phyloP scores from a whole-genome alignment of 1,284 basidiomycete species.

The Tranzscheliella williamsii region DNA sequence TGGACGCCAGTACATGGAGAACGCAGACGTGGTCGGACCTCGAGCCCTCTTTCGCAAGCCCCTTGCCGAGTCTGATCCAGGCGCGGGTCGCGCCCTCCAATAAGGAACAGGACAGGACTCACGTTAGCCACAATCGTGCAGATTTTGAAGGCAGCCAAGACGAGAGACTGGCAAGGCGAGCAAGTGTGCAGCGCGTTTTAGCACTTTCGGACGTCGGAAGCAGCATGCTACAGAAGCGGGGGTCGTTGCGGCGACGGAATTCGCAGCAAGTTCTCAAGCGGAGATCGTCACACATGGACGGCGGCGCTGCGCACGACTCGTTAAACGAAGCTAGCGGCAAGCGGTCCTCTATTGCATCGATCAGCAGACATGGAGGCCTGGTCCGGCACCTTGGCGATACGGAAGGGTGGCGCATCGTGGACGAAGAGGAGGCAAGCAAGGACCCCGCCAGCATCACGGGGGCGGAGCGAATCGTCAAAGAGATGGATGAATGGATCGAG shows the following conservation, averaged over 20 bases:
- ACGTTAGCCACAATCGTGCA: too few species aligned
- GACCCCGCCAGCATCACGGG: constrained; percentile 6
- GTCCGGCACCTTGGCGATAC: constrained; percentile 1
- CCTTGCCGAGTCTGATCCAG: constrained; percentile 13
- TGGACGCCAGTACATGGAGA: constrained; percentile 8
- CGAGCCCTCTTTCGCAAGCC: constrained; percentile 1
- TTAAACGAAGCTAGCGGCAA: constrained; percentile 3
- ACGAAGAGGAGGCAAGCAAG: not conserved
- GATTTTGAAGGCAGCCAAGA: too few species aligned
- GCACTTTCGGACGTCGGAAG: constrained; percentile 13
- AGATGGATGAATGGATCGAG: constrained; percentile 4
- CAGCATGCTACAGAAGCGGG: constrained; percentile 4
- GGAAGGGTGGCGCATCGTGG: constrained; percentile 15
- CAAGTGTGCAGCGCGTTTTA: constrained; percentile 22
- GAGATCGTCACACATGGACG: constrained; percentile 9
- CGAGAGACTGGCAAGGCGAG: constrained; percentile 4
- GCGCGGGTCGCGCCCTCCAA: too few species aligned
- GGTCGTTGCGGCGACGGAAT: constrained; percentile 2
- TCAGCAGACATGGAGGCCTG: constrained; percentile 3
- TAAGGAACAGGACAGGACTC: too few species aligned
- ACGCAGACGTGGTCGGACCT: constrained; percentile 12
- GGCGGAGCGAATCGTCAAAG: not conserved
- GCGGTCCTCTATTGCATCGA: constrained; percentile 7
- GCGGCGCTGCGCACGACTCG: not conserved
- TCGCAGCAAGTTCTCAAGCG: constrained; percentile 10